Evolutionary conservation across 2,329 filamentous ascomycete genomes (phyloP).

Genomic region (Sporothrix sp.): DNA sequence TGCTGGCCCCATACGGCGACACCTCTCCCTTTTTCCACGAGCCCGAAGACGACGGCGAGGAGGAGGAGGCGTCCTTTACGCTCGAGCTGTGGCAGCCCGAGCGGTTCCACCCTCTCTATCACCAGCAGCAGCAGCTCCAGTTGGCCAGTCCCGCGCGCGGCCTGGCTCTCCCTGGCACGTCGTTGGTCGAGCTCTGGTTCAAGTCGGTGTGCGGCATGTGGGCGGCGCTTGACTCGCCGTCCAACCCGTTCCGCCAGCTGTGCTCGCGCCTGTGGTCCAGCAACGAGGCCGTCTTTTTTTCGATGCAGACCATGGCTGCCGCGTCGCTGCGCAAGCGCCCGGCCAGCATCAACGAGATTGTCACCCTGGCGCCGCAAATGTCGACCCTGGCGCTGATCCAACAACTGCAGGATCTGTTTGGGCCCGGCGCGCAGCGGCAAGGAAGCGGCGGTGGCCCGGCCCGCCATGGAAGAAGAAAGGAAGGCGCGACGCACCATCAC

Average conservation of each 20-base stretch:
- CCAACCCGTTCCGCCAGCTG: constrained; percentile 31
- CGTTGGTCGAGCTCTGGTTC: constrained; percentile 32
- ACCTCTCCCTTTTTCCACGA: not conserved
- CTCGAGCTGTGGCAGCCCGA: constrained; percentile 12
- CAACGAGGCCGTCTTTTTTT: constrained; percentile 29
- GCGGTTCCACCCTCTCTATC: not conserved
- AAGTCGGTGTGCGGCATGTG: constrained; percentile 31
- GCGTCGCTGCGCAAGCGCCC: constrained; percentile 27
- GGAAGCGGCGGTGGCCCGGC: not conserved
- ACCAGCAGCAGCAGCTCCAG: not conserved
- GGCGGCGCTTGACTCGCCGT: constrained; percentile 32
- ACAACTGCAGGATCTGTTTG: constrained; percentile 24
- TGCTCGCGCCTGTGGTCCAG: constrained; percentile 29
- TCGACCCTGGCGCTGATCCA: constrained; percentile 28
- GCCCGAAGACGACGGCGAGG: not conserved
- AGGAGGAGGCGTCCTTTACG: not conserved
- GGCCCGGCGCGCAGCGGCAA: not conserved
- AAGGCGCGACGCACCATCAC: too few species aligned
- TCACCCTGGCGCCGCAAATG: constrained; percentile 25
- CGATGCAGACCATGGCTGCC: constrained; percentile 33
- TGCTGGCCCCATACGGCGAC: not conserved
- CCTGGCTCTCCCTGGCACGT: constrained; percentile 12
- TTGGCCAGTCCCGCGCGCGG: not conserved
- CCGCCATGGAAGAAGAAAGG: too few species aligned
- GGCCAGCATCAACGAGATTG: constrained; percentile 28